Conservation (phyloP, 257 asterid species). For the Apocynum venetum region DNA sequence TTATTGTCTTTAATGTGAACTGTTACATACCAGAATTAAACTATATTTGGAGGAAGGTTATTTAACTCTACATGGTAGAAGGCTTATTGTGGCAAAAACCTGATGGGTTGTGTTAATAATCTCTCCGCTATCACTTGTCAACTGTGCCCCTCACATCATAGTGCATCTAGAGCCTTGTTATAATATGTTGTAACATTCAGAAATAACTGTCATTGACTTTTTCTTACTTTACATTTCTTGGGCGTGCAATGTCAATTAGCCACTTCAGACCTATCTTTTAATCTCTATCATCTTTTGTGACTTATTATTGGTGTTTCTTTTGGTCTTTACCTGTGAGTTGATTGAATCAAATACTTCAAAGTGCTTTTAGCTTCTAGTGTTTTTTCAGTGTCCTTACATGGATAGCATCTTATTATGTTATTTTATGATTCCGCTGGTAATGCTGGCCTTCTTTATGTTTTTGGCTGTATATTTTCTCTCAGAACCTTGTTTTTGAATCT, state of each 20-base stretch:
- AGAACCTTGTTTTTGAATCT: slow-evolving; percentile 8
- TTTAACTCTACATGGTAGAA: not conserved
- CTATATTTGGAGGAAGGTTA: not conserved
- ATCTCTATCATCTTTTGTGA: not conserved
- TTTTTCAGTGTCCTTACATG: not conserved
- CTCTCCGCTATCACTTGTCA: not conserved
- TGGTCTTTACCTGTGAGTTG: not conserved
- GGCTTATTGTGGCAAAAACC: not conserved
- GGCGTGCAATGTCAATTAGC: not conserved
- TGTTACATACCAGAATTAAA: not conserved
- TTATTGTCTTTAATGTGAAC: not conserved
- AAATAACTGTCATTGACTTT: not conserved
- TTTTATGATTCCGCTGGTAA: not conserved
- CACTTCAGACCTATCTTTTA: not conserved
- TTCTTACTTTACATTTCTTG: not conserved
- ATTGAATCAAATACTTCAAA: not conserved
- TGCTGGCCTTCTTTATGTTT: not conserved
- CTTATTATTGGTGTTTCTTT: not conserved
- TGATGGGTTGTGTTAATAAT: not conserved
- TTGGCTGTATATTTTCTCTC: not conserved
- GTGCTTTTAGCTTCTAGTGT: not conserved
- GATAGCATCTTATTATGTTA: not conserved
- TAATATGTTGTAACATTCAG: slow-evolving; percentile 2
- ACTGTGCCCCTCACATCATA: not conserved
- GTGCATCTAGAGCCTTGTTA: not conserved